Percentiles rank a stretch among this genome's conserved stretches.
Conservation (phyloP, 2,329 filamentous ascomycete genomes). For the Penicillium glabrum region DNA sequence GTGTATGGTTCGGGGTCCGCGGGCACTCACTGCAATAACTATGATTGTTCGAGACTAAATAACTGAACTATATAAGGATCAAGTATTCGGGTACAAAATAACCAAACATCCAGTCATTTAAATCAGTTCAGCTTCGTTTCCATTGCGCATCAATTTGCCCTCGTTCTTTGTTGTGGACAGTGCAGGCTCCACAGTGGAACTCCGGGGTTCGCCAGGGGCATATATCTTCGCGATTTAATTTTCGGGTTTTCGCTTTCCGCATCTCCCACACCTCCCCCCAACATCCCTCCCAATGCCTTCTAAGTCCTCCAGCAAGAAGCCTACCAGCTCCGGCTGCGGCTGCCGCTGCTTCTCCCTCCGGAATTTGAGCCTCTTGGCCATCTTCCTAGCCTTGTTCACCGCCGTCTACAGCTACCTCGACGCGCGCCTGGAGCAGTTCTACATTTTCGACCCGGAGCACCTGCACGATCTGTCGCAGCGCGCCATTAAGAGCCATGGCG, state of each 20-base stretch:
- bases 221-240: slow-evolving; percentile 7
- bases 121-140: neutral
- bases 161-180: neutral
- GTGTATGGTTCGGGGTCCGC: slow-evolving; percentile 3
- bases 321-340: slow-evolving; percentile 10
- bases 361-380: slow-evolving; percentile 31
- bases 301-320: slow-evolving; percentile 23
- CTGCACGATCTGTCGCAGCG: slow-evolving; percentile 68
- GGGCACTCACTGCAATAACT: neutral
- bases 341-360: slow-evolving; percentile 30
- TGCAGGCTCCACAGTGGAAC: slow-evolving; percentile 14
- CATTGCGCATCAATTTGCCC: neutral
- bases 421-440: slow-evolving; percentile 54
- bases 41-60: neutral
- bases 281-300: slow-evolving; percentile 21
- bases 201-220: slow-evolving; percentile 17
- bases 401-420: slow-evolving; percentile 39
- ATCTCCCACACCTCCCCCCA: neutral
- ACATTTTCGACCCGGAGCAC: slow-evolving; percentile 70
- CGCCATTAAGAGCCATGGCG: slow-evolving; percentile 68
- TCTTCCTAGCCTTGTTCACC: slow-evolving; percentile 36
- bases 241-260: slow-evolving; percentile 4
- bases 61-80: neutral
- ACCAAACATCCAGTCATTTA: neutral
- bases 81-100: neutral